Percentiles rank a stretch among this genome's conserved stretches.
These are phyloP conservation scores for Trypanosoma cruzi DNA, from an alignment of 208 protist genomes.

Conservation along the genomic window DNA sequence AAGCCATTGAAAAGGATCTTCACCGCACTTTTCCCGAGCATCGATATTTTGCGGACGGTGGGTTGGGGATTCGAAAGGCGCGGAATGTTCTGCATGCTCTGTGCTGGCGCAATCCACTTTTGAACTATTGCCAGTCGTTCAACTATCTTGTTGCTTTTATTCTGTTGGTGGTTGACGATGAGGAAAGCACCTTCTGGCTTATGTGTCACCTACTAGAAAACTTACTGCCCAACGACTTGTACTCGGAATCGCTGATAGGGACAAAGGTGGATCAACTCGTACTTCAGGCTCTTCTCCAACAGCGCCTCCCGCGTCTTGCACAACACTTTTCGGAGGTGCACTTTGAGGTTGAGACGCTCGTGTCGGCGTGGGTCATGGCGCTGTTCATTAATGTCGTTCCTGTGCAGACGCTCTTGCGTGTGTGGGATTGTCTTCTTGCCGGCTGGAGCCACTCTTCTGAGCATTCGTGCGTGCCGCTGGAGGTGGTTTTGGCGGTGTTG, in stretches of 20 bases:
- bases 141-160: slow-evolving; percentile 70
- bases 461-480: slow-evolving; percentile 42
- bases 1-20: slow-evolving; percentile 64
- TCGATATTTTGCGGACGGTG: slow-evolving; percentile 64
- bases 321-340: slow-evolving; percentile 32
- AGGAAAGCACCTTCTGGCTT: slow-evolving; percentile 70
- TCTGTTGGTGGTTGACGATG: slow-evolving; percentile 67
- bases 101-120: slow-evolving; percentile 77
- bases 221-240: slow-evolving; percentile 77
- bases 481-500: slow-evolving; percentile 53
- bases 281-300: slow-evolving; percentile 37
- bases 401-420: slow-evolving; percentile 39
- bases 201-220: slow-evolving; percentile 56
- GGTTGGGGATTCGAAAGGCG: slow-evolving; percentile 58
- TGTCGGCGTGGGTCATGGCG: slow-evolving; percentile 71
- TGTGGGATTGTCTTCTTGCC: slow-evolving; percentile 74
- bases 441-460: slow-evolving; percentile 9
- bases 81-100: slow-evolving; percentile 71
- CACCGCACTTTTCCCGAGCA: slow-evolving; percentile 72
- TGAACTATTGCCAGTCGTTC: slow-evolving; percentile 84
- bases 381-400: slow-evolving; percentile 74
- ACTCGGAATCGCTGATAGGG: slow-evolving; percentile 56
- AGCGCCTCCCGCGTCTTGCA: slow-evolving; percentile 50
- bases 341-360: slow-evolving; percentile 54
- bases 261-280: slow-evolving; percentile 72